These are phyloP conservation scores for Discostella stelligeroides DNA, from an alignment of 108 stramenopile species.

Conservation along the genomic window DNA sequence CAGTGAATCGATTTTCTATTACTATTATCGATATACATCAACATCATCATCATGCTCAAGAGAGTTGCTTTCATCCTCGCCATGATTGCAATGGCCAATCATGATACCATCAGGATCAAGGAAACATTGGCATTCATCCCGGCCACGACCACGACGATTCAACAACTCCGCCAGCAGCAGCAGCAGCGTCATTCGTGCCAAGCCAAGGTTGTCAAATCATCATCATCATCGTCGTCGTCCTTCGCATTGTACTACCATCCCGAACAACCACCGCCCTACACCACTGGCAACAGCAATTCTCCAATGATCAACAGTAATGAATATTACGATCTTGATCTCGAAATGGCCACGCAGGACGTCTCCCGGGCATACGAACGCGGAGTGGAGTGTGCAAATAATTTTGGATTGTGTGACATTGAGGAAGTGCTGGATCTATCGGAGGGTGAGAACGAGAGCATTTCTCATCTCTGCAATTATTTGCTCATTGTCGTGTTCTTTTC, in stretches of 20 bases:
- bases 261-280: too few species aligned
- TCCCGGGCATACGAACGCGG: conserved; percentile 33
- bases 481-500: not conserved
- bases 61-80: conserved; percentile 11
- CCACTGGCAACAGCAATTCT: too few species aligned
- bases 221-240: conserved; percentile 9
- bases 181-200: too few species aligned
- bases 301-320: too few species aligned
- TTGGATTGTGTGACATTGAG: conserved; percentile 40
- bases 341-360: not conserved
- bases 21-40: too few species aligned
- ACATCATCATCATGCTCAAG: conserved; percentile 8
- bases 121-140: conserved; percentile 10
- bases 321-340: conserved; percentile 1
- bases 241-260: conserved; percentile 19
- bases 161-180: too few species aligned
- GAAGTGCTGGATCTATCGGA: conserved; percentile 43
- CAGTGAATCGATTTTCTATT: too few species aligned
- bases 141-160: too few species aligned
- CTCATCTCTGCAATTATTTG: not conserved
- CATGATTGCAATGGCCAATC: conserved; percentile 1
- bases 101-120: not conserved
- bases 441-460: conserved; percentile 15
- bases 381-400: conserved; percentile 44
- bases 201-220: not conserved